Evolutionary conservation across 2,329 filamentous ascomycete species (phyloP).

Genomic region (Coniella vitis): DNA sequence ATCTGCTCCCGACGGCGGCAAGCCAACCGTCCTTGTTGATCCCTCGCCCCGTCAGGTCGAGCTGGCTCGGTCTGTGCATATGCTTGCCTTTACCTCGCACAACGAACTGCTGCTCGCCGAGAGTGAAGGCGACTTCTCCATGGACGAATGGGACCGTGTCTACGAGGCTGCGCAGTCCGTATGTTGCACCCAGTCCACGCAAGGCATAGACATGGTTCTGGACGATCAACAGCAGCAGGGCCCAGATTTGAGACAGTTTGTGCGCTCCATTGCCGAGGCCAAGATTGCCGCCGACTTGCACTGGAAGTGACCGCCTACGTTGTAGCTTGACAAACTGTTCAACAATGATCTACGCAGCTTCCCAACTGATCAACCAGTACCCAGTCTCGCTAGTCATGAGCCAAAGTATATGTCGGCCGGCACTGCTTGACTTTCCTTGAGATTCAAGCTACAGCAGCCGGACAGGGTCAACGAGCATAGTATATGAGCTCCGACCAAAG

Average conservation of each 20-base stretch:
- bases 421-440: too few species aligned
- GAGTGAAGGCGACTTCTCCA: conserved; percentile 72
- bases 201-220: conserved; percentile 36
- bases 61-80: conserved; percentile 65
- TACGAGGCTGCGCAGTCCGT: conserved; percentile 57
- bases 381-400: too few species aligned
- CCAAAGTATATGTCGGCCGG: too few species aligned
- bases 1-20: conserved; percentile 25
- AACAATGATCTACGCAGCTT: neutral
- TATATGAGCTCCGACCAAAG: neutral
- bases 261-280: conserved; percentile 53
- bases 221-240: conserved; percentile 36
- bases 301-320: conserved; percentile 42
- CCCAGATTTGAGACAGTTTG: conserved; percentile 50
- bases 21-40: conserved; percentile 42
- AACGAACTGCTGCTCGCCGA: conserved; percentile 70
- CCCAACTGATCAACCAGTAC: neutral
- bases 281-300: conserved; percentile 48
- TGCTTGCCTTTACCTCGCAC: conserved; percentile 72
- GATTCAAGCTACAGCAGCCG: too few species aligned
- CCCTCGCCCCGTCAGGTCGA: conserved; percentile 59
- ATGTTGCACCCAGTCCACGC: conserved; percentile 45
- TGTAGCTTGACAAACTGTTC: neutral
- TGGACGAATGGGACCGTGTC: conserved; percentile 68
- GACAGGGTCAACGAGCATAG: too few species aligned